A percentile compares a stretch with the other conserved stretches of the same genome.
phyloP scores from a whole-genome alignment of 768 basidiomycete genomes.

The Trametes cingulata region DNA sequence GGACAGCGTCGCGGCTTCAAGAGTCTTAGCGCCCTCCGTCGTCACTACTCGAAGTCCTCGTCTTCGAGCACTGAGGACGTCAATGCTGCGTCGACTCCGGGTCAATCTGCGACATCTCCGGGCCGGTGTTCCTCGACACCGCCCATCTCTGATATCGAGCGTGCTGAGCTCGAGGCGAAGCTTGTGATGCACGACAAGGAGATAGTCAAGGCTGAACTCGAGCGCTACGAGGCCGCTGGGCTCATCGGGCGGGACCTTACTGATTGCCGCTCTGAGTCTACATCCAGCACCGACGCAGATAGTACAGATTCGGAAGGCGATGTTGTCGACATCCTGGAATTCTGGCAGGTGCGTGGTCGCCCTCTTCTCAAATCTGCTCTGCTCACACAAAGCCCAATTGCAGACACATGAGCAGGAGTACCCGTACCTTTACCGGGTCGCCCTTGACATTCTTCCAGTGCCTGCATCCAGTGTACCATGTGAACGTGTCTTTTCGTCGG shows the following conservation, averaged over 20 bases:
- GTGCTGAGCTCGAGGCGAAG: not conserved
- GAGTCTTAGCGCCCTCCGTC: not conserved
- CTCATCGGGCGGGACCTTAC: too few species aligned
- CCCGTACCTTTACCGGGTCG: conserved; percentile 15
- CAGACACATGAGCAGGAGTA: conserved; percentile 2
- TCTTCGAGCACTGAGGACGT: not conserved
- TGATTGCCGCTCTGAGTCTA: too few species aligned
- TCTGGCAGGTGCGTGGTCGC: conserved; percentile 3
- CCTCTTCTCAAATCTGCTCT: not conserved
- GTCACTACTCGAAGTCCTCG: not conserved
- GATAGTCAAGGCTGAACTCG: not conserved
- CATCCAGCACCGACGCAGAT: too few species aligned
- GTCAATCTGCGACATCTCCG: too few species aligned
- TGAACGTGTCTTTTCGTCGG: conserved; percentile 23
- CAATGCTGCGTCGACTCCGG: too few species aligned
- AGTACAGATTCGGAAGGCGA: not conserved
- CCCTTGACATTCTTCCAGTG: conserved; percentile 17
- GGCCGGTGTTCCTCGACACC: too few species aligned
- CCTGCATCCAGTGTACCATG: conserved; percentile 22
- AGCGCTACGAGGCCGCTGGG: not conserved
- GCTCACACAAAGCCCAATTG: not conserved
- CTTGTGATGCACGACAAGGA: not conserved
- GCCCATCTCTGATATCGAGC: not conserved
- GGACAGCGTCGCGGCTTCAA: not conserved
- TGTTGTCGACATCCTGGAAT: not conserved